Base-by-base conservation (phyloP, 139 green algal genomes). In the Gonium pectorale region DNA sequence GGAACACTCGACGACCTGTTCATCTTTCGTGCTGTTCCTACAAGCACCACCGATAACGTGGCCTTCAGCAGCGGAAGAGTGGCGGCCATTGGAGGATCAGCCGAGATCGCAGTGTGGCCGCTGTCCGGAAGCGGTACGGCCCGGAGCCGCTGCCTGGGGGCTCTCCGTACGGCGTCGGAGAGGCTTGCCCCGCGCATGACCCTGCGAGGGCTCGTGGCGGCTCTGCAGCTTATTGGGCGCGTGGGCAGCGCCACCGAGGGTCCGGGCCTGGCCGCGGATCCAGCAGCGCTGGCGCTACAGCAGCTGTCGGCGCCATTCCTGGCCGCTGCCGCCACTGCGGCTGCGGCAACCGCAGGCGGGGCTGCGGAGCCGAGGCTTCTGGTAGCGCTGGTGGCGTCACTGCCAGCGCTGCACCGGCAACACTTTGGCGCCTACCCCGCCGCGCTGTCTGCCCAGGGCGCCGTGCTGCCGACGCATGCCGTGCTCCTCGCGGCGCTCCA, bases 291-390 rank as follows among this genome's bases (percentile, higher is more conserved):
- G 64, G 37, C 5, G 64, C 41, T 3, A n/a, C 24, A 19, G 75
- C 7, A 37, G n/a, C 75, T 82, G 75, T 40, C 59, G 38, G 75
- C 33, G 56, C 75, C 75, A 40, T 38, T 72, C 37, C 60, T 82
- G 40, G 40, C 11, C 17, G 75, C 75, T 2, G 56, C 75, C 1
- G 75, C n/a, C 2, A 29, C 38, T 0, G 73, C 56, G 56, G 73
- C 38, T 17, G 27, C 52, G 51, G 40, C 33, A 13, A 13, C 31
- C 6, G 62, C 62, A 24, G 5, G 7, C 24, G 49, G 26, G 19
- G 2, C 70, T 43, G 70, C 33, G 49, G 70, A n/a, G 11, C 7
- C 72, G 13, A 0, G 2, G 22, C 40, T 26, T 17, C 54, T 54
- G 59, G 5, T 62, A n/a, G 56, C 60, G 1, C 13, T 82, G 40